These are phyloP conservation scores for Fusarium ramigenum DNA, from an alignment of 2,329 filamentous ascomycete genomes.

Conservation along the genomic window DNA sequence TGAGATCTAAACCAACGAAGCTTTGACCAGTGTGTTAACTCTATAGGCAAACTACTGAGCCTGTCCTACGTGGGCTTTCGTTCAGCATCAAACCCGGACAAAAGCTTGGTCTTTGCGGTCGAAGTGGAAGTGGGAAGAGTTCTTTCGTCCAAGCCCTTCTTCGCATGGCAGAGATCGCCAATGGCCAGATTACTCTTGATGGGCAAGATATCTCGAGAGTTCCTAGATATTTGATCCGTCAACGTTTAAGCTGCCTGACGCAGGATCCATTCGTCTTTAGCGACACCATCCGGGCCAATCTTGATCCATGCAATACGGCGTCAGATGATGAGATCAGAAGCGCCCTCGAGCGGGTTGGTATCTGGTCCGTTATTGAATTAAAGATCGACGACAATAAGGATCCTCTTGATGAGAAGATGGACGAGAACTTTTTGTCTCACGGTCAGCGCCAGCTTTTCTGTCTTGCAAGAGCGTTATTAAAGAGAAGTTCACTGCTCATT, in stretches of 20 bases:
- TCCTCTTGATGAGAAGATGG: conserved; percentile 47
- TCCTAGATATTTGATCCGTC: conserved; percentile 42
- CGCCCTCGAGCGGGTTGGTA: conserved; percentile 57
- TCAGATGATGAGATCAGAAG: conserved; percentile 54
- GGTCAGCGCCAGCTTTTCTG: conserved; percentile 48
- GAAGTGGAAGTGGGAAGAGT: conserved; percentile 52
- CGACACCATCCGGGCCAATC: conserved; percentile 60
- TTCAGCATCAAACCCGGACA: conserved; percentile 47
- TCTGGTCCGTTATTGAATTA: conserved; percentile 55
- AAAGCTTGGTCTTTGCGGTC: conserved; percentile 56
- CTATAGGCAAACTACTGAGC: conserved; percentile 31
- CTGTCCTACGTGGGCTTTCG: conserved; percentile 45
- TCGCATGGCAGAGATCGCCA: conserved; percentile 56
- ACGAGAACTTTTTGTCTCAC: conserved; percentile 49
- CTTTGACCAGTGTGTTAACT: neutral
- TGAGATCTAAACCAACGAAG: neutral
- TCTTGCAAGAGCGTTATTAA: conserved; percentile 45
- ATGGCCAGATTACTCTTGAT: conserved; percentile 58
- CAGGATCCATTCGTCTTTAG: conserved; percentile 63
- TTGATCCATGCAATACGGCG: conserved; percentile 54
- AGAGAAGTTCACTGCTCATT: conserved; percentile 41
- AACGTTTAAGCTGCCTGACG: conserved; percentile 56
- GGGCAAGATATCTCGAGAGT: conserved; percentile 50
- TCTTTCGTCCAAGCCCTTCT: conserved; percentile 57
- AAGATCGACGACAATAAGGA: conserved; percentile 47